Conservation (phyloP, 1,139 yeast genomes). For the Magnusiomyces paraingens region DNA sequence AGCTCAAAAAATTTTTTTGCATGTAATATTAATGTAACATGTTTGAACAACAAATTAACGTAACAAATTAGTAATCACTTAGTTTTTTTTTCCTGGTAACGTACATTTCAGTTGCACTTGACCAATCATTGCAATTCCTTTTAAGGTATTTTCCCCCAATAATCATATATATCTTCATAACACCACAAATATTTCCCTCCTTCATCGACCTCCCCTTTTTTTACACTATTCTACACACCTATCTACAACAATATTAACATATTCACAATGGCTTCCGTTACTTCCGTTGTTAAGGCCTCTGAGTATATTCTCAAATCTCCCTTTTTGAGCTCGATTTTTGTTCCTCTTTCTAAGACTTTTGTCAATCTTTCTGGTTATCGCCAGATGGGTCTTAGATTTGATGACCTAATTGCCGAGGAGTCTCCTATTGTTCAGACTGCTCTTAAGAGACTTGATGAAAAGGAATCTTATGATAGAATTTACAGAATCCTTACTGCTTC, state of each 20-base stretch:
- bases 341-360: conserved; percentile 75
- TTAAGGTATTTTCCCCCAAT: too few relatives aligned
- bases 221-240: not conserved
- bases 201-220: not conserved
- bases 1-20: too few relatives aligned
- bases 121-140: too few relatives aligned
- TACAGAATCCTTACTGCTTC: conserved; percentile 89
- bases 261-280: conserved; percentile 57
- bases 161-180: too few relatives aligned
- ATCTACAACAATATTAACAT: not conserved
- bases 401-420: conserved; percentile 86
- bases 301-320: conserved; percentile 81
- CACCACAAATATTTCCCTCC: not conserved
- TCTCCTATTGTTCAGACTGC: conserved; percentile 83
- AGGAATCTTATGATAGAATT: conserved; percentile 82
- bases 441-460: conserved; percentile 74
- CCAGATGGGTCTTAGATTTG: conserved; percentile 74
- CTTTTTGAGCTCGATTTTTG: conserved; percentile 60
- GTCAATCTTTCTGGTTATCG: conserved; percentile 81
- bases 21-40: too few relatives aligned
- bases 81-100: too few relatives aligned
- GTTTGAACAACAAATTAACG: not conserved
- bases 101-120: too few relatives aligned
- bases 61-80: not conserved
- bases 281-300: conserved; percentile 75